phyloP scores from a whole-genome alignment of 768 basidiomycete species.

The Mrakia hoshinonis region DNA sequence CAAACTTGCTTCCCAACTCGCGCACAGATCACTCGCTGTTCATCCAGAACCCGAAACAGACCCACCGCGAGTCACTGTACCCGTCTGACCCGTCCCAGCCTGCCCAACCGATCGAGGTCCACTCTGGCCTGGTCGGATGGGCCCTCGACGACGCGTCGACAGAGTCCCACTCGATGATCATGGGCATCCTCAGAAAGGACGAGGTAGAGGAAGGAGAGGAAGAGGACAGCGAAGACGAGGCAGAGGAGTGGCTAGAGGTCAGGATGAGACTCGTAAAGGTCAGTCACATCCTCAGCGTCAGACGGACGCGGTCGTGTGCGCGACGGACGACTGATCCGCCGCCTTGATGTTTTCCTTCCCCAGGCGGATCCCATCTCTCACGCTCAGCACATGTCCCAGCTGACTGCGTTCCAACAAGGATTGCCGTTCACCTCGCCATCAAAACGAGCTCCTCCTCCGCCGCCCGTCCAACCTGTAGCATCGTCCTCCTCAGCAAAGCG shows the following conservation, averaged over 20 bases:
- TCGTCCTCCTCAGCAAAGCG: neutral
- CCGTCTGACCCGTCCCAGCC: neutral
- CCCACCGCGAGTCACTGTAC: slow-evolving; percentile 11
- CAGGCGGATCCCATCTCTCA: slow-evolving; percentile 23
- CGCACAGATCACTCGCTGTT: slow-evolving; percentile 18
- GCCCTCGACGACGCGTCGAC: slow-evolving; percentile 25
- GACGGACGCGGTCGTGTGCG: neutral
- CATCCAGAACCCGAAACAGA: slow-evolving; percentile 12
- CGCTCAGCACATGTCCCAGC: slow-evolving; percentile 13
- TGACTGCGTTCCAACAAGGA: slow-evolving; percentile 20
- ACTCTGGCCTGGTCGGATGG: slow-evolving; percentile 20
- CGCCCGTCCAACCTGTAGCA: neutral
- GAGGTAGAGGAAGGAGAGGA: slow-evolving; percentile 16
- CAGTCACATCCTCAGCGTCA: neutral
- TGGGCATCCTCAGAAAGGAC: slow-evolving; percentile 20
- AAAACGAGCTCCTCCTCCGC: neutral
- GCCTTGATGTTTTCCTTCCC: neutral
- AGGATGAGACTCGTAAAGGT: slow-evolving; percentile 21
- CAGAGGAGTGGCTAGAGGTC: slow-evolving; percentile 26
- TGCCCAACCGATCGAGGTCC: slow-evolving; percentile 17
- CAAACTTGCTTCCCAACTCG: slow-evolving; percentile 13
- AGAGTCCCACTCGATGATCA: slow-evolving; percentile 12
- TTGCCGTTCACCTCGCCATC: slow-evolving; percentile 3
- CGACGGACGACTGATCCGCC: neutral
- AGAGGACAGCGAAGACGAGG: slow-evolving; percentile 16